Percentiles rank a stretch among this genome's conserved stretches.
phyloP scores from a whole-genome alignment of 192 early-diverging fungal species.

The Coemansia asiatica region DNA sequence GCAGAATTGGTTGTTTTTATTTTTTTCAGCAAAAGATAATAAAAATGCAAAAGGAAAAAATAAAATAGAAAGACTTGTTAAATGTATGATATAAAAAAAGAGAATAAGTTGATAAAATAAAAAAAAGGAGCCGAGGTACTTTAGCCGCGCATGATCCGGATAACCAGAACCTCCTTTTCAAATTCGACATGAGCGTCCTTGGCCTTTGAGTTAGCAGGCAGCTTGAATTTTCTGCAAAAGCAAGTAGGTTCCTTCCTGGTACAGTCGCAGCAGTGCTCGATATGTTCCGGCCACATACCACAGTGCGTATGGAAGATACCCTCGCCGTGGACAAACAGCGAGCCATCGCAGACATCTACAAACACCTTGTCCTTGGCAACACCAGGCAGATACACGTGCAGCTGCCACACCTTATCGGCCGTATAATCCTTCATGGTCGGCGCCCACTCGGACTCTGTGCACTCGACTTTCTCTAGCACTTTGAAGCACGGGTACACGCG shows the following conservation, averaged over 20 bases:
- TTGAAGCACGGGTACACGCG: constrained; percentile 56
- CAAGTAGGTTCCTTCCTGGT: constrained; percentile 45
- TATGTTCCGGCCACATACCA: constrained; percentile 54
- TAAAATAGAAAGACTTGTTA: constrained; percentile 4
- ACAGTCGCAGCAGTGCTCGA: constrained; percentile 55
- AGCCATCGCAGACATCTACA: constrained; percentile 38
- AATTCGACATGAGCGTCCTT: constrained; percentile 47
- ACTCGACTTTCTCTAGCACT: constrained; percentile 37
- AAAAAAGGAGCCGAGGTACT: neutral
- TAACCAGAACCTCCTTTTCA: constrained; percentile 53
- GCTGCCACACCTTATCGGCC: constrained; percentile 56
- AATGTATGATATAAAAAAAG: constrained; percentile 4
- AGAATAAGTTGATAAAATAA: no score
- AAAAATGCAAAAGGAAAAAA: constrained; percentile 1
- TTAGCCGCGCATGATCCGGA: constrained; percentile 47
- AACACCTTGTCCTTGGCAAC: constrained; percentile 54
- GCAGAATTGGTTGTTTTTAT: no score
- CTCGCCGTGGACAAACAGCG: constrained; percentile 46
- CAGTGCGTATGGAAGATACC: constrained; percentile 55
- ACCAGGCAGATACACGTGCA: constrained; percentile 49
- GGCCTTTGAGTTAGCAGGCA: constrained; percentile 46
- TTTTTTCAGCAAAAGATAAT: no score
- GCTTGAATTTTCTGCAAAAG: constrained; percentile 45
- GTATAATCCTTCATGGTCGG: constrained; percentile 53
- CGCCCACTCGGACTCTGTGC: constrained; percentile 41